phyloP scores from a whole-genome alignment of 352 stramenopile species.

The Phytophthora colocasiae region DNA sequence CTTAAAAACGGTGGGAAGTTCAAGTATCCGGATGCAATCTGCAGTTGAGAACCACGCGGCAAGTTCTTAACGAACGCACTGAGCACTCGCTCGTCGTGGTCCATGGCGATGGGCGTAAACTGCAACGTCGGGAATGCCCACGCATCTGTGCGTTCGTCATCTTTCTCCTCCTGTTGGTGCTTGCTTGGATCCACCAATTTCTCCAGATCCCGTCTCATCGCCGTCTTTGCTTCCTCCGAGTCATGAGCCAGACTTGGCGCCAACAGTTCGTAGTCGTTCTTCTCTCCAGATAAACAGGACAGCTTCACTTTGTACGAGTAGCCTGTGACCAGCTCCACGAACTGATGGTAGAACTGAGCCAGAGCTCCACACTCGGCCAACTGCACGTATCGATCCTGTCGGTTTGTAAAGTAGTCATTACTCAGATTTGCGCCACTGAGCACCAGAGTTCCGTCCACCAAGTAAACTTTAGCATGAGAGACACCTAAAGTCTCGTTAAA shows the following conservation, averaged over 20 bases:
- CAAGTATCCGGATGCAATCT: slow-evolving; percentile 83
- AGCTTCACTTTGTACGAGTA: slow-evolving; percentile 59
- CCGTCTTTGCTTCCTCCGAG: slow-evolving; percentile 40
- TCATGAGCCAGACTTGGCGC: slow-evolving; percentile 39
- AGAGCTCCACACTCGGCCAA: slow-evolving; percentile 57
- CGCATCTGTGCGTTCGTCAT: slow-evolving; percentile 41
- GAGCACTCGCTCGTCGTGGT: slow-evolving; percentile 65
- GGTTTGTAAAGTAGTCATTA: slow-evolving; percentile 85
- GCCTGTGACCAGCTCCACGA: slow-evolving; percentile 57
- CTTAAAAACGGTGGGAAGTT: slow-evolving; percentile 82
- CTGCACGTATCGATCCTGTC: slow-evolving; percentile 84
- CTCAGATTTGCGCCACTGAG: slow-evolving; percentile 87
- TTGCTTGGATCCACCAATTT: slow-evolving; percentile 42
- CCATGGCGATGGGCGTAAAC: slow-evolving; percentile 67
- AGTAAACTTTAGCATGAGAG: slow-evolving; percentile 86
- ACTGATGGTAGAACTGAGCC: slow-evolving; percentile 74
- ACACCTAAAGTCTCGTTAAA: slow-evolving; percentile 89
- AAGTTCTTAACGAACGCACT: slow-evolving; percentile 55
- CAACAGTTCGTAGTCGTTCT: slow-evolving; percentile 36
- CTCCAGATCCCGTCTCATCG: slow-evolving; percentile 57
- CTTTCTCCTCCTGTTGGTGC: slow-evolving; percentile 21
- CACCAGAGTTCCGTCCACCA: slow-evolving; percentile 82
- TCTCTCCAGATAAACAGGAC: slow-evolving; percentile 6
- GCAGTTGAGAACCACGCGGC: slow-evolving; percentile 50
- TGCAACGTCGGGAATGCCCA: slow-evolving; percentile 83